These are phyloP conservation scores for Clonostachys sp. DNA, from an alignment of 2,329 filamentous ascomycete species.

Conservation along the genomic window DNA sequence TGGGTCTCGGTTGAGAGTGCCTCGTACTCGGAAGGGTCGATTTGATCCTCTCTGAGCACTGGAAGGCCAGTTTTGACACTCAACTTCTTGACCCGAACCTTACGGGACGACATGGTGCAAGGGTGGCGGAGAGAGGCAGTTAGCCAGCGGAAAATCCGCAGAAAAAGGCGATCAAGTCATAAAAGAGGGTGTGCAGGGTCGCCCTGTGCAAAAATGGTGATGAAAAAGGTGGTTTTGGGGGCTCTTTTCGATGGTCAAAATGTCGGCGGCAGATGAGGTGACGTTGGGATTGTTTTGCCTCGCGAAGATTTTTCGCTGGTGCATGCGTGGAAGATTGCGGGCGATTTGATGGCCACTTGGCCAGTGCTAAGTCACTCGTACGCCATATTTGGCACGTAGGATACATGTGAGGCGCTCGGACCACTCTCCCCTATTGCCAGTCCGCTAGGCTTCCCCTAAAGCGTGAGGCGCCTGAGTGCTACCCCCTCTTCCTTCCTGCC, in stretches of 20 bases:
- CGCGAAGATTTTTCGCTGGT: constrained; percentile 49
- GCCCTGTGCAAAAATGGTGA: constrained; percentile 42
- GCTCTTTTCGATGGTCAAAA: constrained; percentile 49
- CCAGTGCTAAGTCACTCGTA: background rate
- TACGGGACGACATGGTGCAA: constrained; percentile 57
- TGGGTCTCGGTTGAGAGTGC: constrained; percentile 75
- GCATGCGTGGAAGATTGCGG: constrained; percentile 17
- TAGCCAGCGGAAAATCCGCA: constrained; percentile 49
- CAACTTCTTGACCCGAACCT: constrained; percentile 84
- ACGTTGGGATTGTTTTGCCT: constrained; percentile 51
- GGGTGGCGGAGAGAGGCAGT: constrained; percentile 20
- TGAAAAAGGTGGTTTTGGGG: constrained; percentile 45
- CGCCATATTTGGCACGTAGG: background rate
- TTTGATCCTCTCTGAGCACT: constrained; percentile 84
- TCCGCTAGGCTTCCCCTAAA: too few species aligned
- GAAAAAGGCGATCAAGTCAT: constrained; percentile 62
- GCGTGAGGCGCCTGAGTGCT: too few species aligned
- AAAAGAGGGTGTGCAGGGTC: constrained; percentile 51
- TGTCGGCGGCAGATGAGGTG: constrained; percentile 36
- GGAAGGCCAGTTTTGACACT: constrained; percentile 84
- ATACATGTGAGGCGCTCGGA: constrained; percentile 1
- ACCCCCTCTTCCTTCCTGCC: too few species aligned
- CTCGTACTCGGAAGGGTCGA: constrained; percentile 84
- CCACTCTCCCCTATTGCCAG: constrained; percentile 1
- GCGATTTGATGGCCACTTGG: background rate